Percentiles rank a stretch among this genome's conserved stretches.
These are phyloP conservation scores for Thelephora aurantiotincta DNA, from an alignment of 768 basidiomycete genomes.

Conservation along the genomic window DNA sequence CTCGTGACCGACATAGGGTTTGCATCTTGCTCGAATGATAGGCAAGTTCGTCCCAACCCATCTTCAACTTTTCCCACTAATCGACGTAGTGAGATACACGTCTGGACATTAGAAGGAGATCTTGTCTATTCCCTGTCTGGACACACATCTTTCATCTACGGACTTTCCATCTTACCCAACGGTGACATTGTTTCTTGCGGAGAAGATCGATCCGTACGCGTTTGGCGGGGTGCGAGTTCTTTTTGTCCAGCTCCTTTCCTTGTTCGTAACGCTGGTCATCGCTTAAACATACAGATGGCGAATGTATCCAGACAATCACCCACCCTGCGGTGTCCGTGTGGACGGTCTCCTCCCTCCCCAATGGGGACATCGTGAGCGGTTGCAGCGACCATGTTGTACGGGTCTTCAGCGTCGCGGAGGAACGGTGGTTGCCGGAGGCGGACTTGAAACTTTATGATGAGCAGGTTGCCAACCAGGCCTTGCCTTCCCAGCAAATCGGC, in stretches of 20 bases:
- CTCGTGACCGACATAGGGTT: slow-evolving; percentile 80
- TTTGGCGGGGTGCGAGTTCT: slow-evolving; percentile 66
- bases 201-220: slow-evolving; percentile 84
- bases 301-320: slow-evolving; percentile 76
- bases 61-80: slow-evolving; percentile 3
- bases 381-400: slow-evolving; percentile 80
- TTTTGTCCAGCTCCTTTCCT: neutral
- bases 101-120: slow-evolving; percentile 83
- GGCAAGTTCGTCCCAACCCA: slow-evolving; percentile 27
- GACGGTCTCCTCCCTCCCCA: slow-evolving; percentile 78
- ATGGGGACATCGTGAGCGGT: slow-evolving; percentile 87
- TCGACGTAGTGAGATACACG: slow-evolving; percentile 65
- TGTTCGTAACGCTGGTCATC: slow-evolving; percentile 2
- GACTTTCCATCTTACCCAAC: slow-evolving; percentile 64
- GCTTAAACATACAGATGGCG: slow-evolving; percentile 45
- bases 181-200: slow-evolving; percentile 83
- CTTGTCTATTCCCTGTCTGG: slow-evolving; percentile 69
- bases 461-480: slow-evolving; percentile 58
- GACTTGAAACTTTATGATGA: slow-evolving; percentile 62
- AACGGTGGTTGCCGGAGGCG: slow-evolving; percentile 55
- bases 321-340: slow-evolving; percentile 98
- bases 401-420: slow-evolving; percentile 65
- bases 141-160: slow-evolving; percentile 96
- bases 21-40: slow-evolving; percentile 92
- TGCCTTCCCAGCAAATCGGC: slow-evolving; percentile 80